phyloP scores from a whole-genome alignment of 805 yeast species.

The Starmerella vitae region DNA sequence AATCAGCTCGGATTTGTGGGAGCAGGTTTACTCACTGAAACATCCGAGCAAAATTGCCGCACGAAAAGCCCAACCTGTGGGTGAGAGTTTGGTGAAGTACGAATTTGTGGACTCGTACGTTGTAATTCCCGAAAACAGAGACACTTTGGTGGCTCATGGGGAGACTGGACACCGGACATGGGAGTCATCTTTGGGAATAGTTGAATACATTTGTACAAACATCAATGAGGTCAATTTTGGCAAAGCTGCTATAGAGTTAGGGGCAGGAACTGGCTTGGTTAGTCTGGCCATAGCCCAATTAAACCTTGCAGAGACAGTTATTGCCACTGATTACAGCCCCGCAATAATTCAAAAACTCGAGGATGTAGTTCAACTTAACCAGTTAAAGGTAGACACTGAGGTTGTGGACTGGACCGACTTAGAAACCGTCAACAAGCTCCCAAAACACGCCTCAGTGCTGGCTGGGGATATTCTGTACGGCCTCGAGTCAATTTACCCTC shows the following conservation, averaged over 20 bases:
- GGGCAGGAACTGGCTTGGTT: slow-evolving; percentile 18
- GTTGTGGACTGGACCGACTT: slow-evolving; percentile 14
- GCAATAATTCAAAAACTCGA: slow-evolving; percentile 3
- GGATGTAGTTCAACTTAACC: not conserved
- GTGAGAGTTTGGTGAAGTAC: slow-evolving; percentile 4
- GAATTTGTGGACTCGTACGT: slow-evolving; percentile 4
- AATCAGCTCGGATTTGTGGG: slow-evolving; percentile 16
- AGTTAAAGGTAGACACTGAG: not conserved
- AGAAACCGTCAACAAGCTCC: slow-evolving; percentile 4
- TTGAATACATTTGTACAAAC: slow-evolving; percentile 9
- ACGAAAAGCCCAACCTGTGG: not conserved
- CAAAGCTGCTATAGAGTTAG: slow-evolving; percentile 9
- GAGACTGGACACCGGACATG: slow-evolving; percentile 18
- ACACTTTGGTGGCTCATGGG: slow-evolving; percentile 11
- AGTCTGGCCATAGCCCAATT: slow-evolving; percentile 11
- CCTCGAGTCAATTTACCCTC: slow-evolving; percentile 2
- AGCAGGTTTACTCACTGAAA: slow-evolving; percentile 10
- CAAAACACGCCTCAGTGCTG: slow-evolving; percentile 3
- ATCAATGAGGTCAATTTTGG: not conserved
- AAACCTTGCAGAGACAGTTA: not conserved
- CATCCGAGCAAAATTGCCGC: slow-evolving; percentile 1
- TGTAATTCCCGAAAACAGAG: slow-evolving; percentile 8
- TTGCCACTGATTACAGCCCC: slow-evolving; percentile 14
- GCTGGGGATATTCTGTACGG: slow-evolving; percentile 19
- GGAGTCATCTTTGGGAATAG: slow-evolving; percentile 16